These are phyloP conservation scores for Sugiyamaella xylanicola DNA, from an alignment of 1,139 yeast species.

Conservation along the genomic window DNA sequence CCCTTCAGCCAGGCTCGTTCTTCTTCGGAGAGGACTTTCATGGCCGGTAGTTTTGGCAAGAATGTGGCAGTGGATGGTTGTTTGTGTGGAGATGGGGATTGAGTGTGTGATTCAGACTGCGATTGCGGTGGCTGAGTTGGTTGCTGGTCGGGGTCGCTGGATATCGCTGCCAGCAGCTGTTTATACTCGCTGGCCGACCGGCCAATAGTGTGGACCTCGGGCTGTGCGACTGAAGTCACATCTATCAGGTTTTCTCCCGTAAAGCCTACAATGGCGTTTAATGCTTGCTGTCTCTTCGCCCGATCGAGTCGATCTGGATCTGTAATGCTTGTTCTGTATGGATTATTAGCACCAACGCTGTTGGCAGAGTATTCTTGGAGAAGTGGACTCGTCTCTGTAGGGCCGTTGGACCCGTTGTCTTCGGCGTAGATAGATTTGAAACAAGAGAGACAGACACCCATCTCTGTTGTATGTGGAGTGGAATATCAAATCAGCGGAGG, in stretches of 20 bases:
- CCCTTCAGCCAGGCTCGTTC: constrained; percentile 32
- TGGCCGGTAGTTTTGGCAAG: constrained; percentile 18
- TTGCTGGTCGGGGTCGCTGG: constrained; percentile 5
- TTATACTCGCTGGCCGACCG: constrained; percentile 30
- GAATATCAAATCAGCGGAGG: too few species aligned
- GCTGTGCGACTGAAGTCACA: constrained; percentile 34
- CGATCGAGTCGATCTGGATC: constrained; percentile 16
- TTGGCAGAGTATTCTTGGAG: constrained; percentile 21
- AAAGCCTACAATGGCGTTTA: constrained; percentile 30
- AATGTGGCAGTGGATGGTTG: neutral
- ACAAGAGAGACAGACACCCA: constrained; percentile 36
- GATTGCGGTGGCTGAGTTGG: constrained; percentile 1
- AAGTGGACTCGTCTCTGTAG: constrained; percentile 27
- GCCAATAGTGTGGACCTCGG: constrained; percentile 30
- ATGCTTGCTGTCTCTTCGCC: constrained; percentile 20
- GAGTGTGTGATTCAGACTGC: constrained; percentile 19
- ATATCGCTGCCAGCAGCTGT: constrained; percentile 23
- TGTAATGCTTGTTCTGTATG: constrained; percentile 6
- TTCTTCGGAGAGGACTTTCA: constrained; percentile 21
- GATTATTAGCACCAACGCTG: constrained; percentile 8
- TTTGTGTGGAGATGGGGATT: neutral
- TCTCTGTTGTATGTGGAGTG: constrained; percentile 10
- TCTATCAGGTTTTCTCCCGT: constrained; percentile 35
- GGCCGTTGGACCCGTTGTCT: constrained; percentile 21
- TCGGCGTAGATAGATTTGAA: constrained; percentile 22